These are phyloP conservation scores for Hordeum vulgare DNA, from an alignment of 176 grass and related monocot species.

Conservation along the genomic window DNA sequence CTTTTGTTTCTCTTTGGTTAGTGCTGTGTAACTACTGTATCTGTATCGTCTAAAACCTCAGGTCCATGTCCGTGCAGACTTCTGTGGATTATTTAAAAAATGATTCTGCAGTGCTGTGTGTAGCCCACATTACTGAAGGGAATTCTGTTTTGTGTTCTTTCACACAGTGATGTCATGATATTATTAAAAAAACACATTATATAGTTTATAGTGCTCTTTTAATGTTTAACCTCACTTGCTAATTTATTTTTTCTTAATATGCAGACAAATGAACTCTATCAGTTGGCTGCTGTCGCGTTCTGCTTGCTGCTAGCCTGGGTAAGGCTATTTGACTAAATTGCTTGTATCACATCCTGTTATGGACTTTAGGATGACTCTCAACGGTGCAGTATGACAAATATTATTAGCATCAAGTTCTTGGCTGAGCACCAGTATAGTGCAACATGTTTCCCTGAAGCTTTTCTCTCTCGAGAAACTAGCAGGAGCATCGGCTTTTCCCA, in stretches of 20 bases:
- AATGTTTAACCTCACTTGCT: neutral
- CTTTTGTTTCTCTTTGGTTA: neutral
- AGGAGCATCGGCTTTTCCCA: neutral
- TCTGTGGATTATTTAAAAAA: neutral
- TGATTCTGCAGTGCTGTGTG: neutral
- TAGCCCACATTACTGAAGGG: neutral
- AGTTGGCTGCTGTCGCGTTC: constrained; percentile 88
- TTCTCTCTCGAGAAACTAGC: neutral
- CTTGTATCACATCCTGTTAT: neutral
- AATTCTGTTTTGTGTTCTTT: neutral
- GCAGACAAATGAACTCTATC: constrained; percentile 99
- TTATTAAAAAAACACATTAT: neutral
- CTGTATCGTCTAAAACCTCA: neutral
- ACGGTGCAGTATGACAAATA: neutral
- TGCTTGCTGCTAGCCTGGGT: constrained; percentile 96
- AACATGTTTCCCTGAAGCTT: neutral
- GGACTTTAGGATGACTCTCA: neutral
- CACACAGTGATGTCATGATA: neutral
- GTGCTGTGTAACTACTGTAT: neutral
- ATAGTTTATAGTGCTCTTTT: constrained; percentile 2
- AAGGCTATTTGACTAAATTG: constrained; percentile 31
- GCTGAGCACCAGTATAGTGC: neutral
- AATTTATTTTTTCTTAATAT: constrained; percentile 25
- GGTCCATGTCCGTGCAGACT: neutral
- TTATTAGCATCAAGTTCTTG: constrained; percentile 8